A percentile compares a stretch with the other conserved stretches of the same genome.
phyloP scores from a whole-genome alignment of 2,329 filamentous ascomycete species.

The Aspergillus transmontanensis region DNA sequence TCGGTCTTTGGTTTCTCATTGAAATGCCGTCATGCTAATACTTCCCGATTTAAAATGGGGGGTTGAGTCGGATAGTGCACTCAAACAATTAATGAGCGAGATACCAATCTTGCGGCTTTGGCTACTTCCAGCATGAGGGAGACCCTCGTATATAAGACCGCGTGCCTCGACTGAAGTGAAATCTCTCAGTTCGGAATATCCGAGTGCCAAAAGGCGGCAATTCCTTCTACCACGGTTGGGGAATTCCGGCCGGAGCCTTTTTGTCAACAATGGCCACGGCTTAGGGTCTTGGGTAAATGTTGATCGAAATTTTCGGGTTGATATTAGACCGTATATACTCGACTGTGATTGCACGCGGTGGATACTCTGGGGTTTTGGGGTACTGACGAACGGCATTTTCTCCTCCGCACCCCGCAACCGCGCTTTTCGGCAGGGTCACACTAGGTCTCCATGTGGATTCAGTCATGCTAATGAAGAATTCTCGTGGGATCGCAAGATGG shows the following conservation, averaged over 20 bases:
- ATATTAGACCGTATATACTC: not conserved
- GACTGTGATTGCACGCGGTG: constrained; percentile 1
- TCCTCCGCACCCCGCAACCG: not conserved
- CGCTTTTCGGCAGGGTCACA: not conserved
- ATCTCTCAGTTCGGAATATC: not conserved
- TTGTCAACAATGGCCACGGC: not conserved
- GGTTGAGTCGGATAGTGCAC: not conserved
- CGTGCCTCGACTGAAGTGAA: not conserved
- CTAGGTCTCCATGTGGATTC: not conserved
- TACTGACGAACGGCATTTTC: not conserved
- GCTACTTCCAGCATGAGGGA: not conserved
- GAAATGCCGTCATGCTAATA: not conserved
- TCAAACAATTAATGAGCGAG: not conserved
- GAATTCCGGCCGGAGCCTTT: not conserved
- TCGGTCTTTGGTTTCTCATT: not conserved
- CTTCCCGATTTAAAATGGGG: not conserved
- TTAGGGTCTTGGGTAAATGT: not conserved
- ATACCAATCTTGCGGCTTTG: not conserved
- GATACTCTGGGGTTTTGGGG: not conserved
- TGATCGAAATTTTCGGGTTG: not conserved
- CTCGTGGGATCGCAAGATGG: not conserved
- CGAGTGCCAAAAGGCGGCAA: not conserved
- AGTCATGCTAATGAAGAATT: not conserved
- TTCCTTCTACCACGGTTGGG: not conserved
- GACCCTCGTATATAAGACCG: not conserved